Conservation (phyloP, 371 early-diverging fungal genomes). For the Choanephora cucurbitarum region DNA sequence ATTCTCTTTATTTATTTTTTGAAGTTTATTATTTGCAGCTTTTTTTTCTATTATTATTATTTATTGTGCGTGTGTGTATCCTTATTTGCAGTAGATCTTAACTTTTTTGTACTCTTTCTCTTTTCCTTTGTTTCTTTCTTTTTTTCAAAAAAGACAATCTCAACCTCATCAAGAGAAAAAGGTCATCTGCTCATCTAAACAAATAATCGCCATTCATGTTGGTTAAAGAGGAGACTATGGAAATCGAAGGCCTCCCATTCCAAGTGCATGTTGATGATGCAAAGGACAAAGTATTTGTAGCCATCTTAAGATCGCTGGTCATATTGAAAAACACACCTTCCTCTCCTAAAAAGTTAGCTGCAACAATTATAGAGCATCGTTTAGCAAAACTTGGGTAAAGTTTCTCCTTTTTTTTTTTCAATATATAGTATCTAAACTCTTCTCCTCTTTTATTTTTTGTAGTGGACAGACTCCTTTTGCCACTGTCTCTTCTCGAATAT, state of each 20-base stretch:
- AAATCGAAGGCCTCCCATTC: constrained; percentile 15
- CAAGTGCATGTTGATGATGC: constrained; percentile 75
- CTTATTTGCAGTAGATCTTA: no score
- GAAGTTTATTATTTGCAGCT: no score
- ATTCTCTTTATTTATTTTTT: no score
- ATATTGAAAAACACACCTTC: constrained; percentile 76
- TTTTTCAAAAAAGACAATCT: no score
- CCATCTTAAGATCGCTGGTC: constrained; percentile 76
- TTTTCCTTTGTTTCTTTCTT: no score
- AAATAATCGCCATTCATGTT: neutral
- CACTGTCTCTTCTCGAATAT: constrained; percentile 85
- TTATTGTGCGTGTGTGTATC: no score
- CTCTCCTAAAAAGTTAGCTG: constrained; percentile 80
- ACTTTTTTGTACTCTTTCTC: no score
- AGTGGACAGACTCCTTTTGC: constrained; percentile 85
- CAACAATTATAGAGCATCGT: constrained; percentile 73
- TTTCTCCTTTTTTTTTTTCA: neutral
- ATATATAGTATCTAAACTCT: neutral
- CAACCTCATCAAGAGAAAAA: no score
- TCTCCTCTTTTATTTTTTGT: constrained; percentile 1
- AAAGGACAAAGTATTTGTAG: constrained; percentile 81
- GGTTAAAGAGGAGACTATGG: neutral
- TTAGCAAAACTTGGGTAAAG: constrained; percentile 75
- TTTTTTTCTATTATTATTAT: no score
- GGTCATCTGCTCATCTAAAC: no score